Conservation (phyloP, 352 stramenopile species). For the Globisporangium yorkense region DNA sequence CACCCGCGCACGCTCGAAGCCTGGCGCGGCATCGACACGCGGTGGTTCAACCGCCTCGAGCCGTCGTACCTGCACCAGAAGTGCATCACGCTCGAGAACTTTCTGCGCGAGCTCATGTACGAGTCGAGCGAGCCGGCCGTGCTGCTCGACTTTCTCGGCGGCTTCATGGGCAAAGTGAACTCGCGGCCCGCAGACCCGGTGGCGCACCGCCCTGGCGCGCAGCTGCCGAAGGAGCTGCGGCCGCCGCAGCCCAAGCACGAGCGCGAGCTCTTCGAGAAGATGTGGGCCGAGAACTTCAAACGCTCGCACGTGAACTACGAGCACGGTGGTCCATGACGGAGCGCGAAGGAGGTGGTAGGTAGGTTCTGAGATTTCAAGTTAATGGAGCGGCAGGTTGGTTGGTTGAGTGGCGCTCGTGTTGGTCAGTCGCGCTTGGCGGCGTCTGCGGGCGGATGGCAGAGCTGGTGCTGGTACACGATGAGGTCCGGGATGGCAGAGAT, state of each 20-base stretch:
- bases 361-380: constrained; percentile 12
- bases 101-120: constrained; percentile 88
- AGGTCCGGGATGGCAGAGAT: constrained; percentile 73
- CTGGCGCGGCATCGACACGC: constrained; percentile 73
- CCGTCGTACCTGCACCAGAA: constrained; percentile 86
- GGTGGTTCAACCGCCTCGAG: constrained; percentile 85
- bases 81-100: constrained; percentile 85
- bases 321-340: neutral
- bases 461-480: constrained; percentile 69
- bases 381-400: constrained; percentile 5
- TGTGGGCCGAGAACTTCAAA: constrained; percentile 97
- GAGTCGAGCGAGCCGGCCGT: constrained; percentile 69
- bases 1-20: constrained; percentile 60
- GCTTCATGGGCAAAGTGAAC: constrained; percentile 77
- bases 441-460: constrained; percentile 21
- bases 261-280: constrained; percentile 94
- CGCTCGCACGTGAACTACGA: constrained; percentile 79
- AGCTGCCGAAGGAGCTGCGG: constrained; percentile 83
- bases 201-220: constrained; percentile 56
- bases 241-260: constrained; percentile 92
- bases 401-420: constrained; percentile 2
- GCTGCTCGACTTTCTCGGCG: constrained; percentile 79
- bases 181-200: constrained; percentile 55
- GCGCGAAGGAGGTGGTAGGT: neutral
- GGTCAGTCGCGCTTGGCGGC: constrained; percentile 9